Evolutionary conservation across 192 early-diverging fungal genomes (phyloP).

Genomic region (Mortierella claussenii): DNA sequence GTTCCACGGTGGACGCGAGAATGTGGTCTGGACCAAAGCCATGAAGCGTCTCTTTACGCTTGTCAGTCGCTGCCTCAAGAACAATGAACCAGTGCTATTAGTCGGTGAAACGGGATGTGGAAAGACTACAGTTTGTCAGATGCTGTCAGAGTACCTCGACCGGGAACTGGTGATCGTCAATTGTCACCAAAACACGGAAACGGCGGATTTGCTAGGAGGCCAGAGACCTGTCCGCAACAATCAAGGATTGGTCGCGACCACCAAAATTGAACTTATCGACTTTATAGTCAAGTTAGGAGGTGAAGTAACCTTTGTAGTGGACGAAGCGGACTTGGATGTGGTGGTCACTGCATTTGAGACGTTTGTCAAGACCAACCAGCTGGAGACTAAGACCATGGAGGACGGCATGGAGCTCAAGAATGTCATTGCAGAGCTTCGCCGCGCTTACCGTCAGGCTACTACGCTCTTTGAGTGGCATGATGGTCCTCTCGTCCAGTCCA

Average conservation of each 20-base stretch:
- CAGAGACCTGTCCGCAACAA: constrained; percentile 91
- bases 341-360: constrained; percentile 44
- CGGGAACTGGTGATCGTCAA: constrained; percentile 88
- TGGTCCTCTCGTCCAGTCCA: constrained; percentile 91
- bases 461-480: constrained; percentile 97
- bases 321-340: constrained; percentile 40
- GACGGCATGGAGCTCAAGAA: constrained; percentile 34
- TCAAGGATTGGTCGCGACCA: constrained; percentile 59
- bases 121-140: constrained; percentile 97
- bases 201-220: constrained; percentile 92
- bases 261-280: constrained; percentile 56
- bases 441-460: constrained; percentile 54
- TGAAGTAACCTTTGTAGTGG: constrained; percentile 25
- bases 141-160: constrained; percentile 76
- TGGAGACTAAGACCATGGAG: constrained; percentile 23
- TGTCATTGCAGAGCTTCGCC: constrained; percentile 28
- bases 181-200: constrained; percentile 97
- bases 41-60: constrained; percentile 92
- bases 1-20: constrained; percentile 47
- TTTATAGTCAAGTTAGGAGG: constrained; percentile 22
- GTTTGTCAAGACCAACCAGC: constrained; percentile 28
- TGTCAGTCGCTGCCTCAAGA: constrained; percentile 79
- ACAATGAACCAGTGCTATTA: constrained; percentile 91
- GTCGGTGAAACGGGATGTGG: constrained; percentile 99
- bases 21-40: constrained; percentile 93